Conservation (phyloP, 2,329 filamentous ascomycete species). For the Clarireedia paspali region DNA sequence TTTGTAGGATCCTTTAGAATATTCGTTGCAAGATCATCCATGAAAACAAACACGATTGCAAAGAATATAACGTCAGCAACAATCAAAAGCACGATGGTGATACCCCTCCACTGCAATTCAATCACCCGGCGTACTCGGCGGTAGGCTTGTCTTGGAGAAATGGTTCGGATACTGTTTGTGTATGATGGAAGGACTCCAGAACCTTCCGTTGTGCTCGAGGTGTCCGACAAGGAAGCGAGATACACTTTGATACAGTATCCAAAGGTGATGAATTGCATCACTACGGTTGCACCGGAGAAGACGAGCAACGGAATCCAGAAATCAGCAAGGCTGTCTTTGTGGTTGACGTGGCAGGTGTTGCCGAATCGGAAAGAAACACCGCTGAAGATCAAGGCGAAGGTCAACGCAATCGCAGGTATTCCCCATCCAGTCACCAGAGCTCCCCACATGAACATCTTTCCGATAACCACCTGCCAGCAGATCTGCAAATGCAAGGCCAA, state of each 20-base stretch:
- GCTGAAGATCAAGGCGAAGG: conserved; percentile 71
- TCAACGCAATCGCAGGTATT: conserved; percentile 67
- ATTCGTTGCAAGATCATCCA: conserved; percentile 55
- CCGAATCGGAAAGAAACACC: conserved; percentile 95
- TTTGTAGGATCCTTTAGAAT: conserved; percentile 32
- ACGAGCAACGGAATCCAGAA: conserved; percentile 87
- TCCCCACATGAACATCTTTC: conserved; percentile 80
- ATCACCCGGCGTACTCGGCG: conserved; percentile 79
- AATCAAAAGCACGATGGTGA: conserved; percentile 83
- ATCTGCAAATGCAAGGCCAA: conserved; percentile 94
- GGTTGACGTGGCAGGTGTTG: conserved; percentile 85
- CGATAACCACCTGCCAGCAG: conserved; percentile 91
- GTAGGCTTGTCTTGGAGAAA: conserved; percentile 81
- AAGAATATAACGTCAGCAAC: conserved; percentile 91
- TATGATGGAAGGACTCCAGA: conserved; percentile 65
- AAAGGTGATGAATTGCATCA: conserved; percentile 80
- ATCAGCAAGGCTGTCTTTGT: conserved; percentile 70
- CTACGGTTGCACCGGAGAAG: conserved; percentile 66
- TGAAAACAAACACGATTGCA: conserved; percentile 79
- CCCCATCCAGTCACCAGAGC: conserved; percentile 78
- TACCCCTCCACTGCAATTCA: conserved; percentile 88
- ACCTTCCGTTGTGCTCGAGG: conserved; percentile 59
- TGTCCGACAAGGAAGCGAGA: conserved; percentile 72
- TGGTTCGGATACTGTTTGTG: conserved; percentile 60
- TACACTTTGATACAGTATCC: conserved; percentile 95